These are phyloP conservation scores for Tetrahymena elliotti DNA, from an alignment of 73 alveolate species.

Conservation along the genomic window DNA sequence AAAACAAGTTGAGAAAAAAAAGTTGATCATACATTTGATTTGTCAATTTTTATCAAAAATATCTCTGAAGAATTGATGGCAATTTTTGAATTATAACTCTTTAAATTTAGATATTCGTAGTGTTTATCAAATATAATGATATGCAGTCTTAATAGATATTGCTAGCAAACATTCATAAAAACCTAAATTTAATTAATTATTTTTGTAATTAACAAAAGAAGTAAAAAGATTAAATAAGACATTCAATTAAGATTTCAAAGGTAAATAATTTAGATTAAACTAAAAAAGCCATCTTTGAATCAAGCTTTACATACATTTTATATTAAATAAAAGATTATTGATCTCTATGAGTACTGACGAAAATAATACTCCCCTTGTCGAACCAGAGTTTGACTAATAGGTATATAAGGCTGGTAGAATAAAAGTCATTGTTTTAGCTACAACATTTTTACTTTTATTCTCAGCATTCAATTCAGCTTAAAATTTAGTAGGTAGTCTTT, in stretches of 20 bases:
- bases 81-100: background rate
- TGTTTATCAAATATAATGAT: background rate
- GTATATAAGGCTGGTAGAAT: background rate
- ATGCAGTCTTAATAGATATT: background rate
- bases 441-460: constrained; percentile 13
- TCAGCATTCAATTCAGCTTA: constrained; percentile 41
- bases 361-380: background rate
- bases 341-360: background rate
- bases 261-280: background rate
- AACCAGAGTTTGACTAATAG: background rate
- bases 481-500: constrained; percentile 10
- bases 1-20: background rate
- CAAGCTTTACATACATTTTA: no score
- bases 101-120: background rate
- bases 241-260: background rate
- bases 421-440: constrained; percentile 11
- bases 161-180: background rate
- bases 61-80: background rate
- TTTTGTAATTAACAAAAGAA: background rate
- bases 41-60: background rate
- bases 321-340: no score
- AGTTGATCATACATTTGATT: background rate
- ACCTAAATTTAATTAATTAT: background rate
- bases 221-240: background rate
- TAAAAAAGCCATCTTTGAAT: background rate